Base-by-base conservation (phyloP, 2,329 filamentous ascomycete species). In the Sarocladiaceae sp. region DNA sequence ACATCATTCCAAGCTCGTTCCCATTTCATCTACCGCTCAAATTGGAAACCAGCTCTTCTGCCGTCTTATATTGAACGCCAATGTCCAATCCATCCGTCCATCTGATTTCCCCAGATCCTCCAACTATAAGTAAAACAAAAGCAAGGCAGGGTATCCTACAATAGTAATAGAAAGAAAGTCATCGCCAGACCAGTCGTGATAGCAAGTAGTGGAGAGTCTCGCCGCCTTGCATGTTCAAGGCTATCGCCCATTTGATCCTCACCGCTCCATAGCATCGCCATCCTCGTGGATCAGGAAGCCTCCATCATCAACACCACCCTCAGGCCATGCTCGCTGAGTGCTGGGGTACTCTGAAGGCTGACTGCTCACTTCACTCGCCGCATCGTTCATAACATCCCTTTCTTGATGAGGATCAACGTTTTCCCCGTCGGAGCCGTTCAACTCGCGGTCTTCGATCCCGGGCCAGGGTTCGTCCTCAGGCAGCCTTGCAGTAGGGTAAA, bases 401-500 rank as follows among this genome's bases (percentile, higher is more conserved):
- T n/a, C n/a, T n/a, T n/a, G n/a, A n/a, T n/a, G n/a, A 2, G 73
- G 73, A 37, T 77, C 69, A 26, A 70, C 57, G 46, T 78, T 78
- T 51, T 80, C 76, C 2, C 63, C 66, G 42, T 78, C 69, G 1
- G 65, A 68, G 50, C 67, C 63, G 33, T 59, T 55, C 13, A 47
- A 24, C 29, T 66, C 68, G 44, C 61, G 61, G 45, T 74, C 75
- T 48, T 78, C 74, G 40, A 80, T 74, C 7, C 76, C 76, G 0
- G 68, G 72, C 73, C 75, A 77, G 2, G 69, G 68, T 47, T 78
- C 71, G 48, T 80, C 77, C 52, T 79, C 74, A 1, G 73, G 73
- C 19, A 65, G 50, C 46, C 32, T 29, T 33, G 26, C 26, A 21
- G 32, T 26, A 32, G 10, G 6, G 7, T 57, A 61, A 49, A 56